These are phyloP conservation scores for Gardenia jasminoides DNA, from an alignment of 257 asterid species.

Conservation along the genomic window DNA sequence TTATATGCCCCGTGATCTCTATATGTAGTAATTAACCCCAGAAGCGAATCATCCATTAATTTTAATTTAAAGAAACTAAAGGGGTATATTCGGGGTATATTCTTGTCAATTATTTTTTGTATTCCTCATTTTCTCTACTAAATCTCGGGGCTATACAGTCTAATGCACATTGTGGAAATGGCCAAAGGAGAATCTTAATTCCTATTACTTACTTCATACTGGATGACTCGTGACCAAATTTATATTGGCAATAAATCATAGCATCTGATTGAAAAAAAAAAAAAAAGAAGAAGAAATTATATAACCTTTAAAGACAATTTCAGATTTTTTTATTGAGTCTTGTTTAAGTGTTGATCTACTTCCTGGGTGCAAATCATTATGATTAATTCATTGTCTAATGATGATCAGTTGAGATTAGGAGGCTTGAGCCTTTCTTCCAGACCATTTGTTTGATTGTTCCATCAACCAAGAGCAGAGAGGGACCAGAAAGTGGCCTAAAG, in stretches of 20 bases:
- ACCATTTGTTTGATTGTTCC: neutral
- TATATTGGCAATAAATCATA: neutral
- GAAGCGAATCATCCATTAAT: neutral
- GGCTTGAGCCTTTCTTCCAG: neutral
- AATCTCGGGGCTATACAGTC: neutral
- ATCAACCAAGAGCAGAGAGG: neutral
- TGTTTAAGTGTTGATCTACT: neutral
- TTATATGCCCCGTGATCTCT: neutral
- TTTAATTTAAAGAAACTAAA: constrained; percentile 5
- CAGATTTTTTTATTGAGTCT: neutral
- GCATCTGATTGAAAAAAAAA: no score
- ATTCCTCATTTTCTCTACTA: neutral
- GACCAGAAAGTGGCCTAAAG: neutral
- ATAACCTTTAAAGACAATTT: neutral
- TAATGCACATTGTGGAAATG: no score
- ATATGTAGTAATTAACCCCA: no score
- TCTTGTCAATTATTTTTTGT: neutral
- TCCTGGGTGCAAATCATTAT: neutral
- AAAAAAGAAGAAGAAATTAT: no score
- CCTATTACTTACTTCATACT: no score
- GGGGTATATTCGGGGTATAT: neutral
- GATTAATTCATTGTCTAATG: neutral
- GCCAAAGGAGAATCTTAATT: no score
- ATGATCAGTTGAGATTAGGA: neutral
- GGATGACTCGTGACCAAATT: neutral